Evolutionary conservation across 257 asterid species (phyloP).

Genomic region (Solanum virginianum): DNA sequence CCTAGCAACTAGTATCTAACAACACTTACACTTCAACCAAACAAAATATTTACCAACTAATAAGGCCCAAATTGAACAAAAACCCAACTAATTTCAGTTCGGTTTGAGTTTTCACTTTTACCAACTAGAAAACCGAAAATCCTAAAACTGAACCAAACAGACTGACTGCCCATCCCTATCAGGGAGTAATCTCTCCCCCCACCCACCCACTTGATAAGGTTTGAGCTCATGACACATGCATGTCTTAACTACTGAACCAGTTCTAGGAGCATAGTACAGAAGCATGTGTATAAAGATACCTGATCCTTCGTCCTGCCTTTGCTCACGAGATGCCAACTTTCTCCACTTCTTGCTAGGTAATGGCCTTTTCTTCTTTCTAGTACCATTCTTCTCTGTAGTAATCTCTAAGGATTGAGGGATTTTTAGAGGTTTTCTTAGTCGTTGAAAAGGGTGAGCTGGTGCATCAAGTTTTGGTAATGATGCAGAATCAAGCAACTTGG

Average conservation of each 20-base stretch:
- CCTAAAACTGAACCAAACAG: background rate
- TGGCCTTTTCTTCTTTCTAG: conserved; percentile 67
- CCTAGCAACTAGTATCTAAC: background rate
- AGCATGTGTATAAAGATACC: conserved; percentile 32
- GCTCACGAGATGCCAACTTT: conserved; percentile 43
- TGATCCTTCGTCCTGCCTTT: conserved; percentile 21
- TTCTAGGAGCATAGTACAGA: background rate
- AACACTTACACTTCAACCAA: background rate
- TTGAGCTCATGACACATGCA: background rate
- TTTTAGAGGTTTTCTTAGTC: conserved; percentile 48
- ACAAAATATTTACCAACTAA: background rate
- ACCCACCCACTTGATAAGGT: background rate
- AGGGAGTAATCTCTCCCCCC: background rate
- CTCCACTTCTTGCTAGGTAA: conserved; percentile 80
- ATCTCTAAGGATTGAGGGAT: conserved; percentile 32
- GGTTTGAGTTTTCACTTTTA: background rate
- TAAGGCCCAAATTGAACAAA: background rate
- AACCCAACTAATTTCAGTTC: background rate
- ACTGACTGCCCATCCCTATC: background rate
- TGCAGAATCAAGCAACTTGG: conserved; percentile 71
- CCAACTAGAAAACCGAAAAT: background rate
- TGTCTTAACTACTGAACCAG: background rate
- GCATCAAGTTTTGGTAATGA: conserved; percentile 66
- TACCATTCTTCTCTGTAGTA: conserved; percentile 33
- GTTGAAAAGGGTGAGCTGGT: conserved; percentile 68